Percentiles rank a stretch among this genome's conserved stretches.
These are phyloP conservation scores for Coemansia nantahalensis DNA, from an alignment of 192 early-diverging fungal species.

Conservation along the genomic window DNA sequence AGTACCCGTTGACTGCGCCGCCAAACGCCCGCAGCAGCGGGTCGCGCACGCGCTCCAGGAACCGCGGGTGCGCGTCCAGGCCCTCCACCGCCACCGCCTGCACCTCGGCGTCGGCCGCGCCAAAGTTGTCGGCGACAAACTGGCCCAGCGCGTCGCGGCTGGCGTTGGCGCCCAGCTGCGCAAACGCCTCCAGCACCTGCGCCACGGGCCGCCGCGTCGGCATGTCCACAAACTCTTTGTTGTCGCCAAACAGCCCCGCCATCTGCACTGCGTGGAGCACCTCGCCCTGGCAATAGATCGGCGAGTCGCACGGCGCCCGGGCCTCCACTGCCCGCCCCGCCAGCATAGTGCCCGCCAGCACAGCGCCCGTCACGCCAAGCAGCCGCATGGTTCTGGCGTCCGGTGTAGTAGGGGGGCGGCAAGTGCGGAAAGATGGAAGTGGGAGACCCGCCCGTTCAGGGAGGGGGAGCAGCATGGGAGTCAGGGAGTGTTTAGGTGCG, in stretches of 20 bases:
- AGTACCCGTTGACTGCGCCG: constrained; percentile 52
- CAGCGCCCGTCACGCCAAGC: background rate
- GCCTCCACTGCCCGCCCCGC: too few species aligned
- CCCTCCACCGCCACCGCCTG: constrained; percentile 36
- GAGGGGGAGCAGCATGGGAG: too few species aligned
- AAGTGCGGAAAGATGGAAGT: too few species aligned
- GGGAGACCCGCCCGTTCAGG: too few species aligned
- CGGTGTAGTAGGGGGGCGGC: too few species aligned
- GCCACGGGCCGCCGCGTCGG: constrained; percentile 59
- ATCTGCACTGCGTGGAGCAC: constrained; percentile 62
- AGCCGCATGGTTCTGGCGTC: too few species aligned
- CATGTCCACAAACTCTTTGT: constrained; percentile 75
- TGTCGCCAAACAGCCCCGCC: constrained; percentile 59
- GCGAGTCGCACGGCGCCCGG: constrained; percentile 54
- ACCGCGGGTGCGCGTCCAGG: constrained; percentile 34
- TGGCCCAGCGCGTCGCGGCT: constrained; percentile 23
- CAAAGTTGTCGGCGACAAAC: constrained; percentile 63
- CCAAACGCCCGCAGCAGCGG: constrained; percentile 53
- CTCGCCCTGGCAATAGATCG: constrained; percentile 68
- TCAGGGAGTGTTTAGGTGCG: too few species aligned
- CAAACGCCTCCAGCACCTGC: constrained; percentile 56
- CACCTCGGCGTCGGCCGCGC: constrained; percentile 54
- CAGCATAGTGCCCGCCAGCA: background rate
- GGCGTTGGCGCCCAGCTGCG: constrained; percentile 43
- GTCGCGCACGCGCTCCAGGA: constrained; percentile 52